These are phyloP conservation scores for Macaranga tanarius DNA, from an alignment of 441 rosid genomes.

Conservation along the genomic window DNA sequence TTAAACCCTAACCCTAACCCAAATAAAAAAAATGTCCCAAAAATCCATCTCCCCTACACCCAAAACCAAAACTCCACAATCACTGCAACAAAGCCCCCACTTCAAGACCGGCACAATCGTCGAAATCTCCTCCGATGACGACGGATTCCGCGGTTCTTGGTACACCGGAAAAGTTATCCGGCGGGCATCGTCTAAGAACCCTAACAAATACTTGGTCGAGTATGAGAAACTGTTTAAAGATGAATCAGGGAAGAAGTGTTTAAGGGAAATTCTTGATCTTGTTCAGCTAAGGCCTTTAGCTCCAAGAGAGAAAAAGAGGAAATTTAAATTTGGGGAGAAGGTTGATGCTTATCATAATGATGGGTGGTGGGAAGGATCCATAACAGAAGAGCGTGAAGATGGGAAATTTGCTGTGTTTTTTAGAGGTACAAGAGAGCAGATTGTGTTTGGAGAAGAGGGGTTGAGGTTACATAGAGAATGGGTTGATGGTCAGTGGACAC, in stretches of 20 bases:
- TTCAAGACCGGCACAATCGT: conserved; percentile 51
- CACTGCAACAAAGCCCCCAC: conserved; percentile 6
- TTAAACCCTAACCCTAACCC: conserved; percentile 8
- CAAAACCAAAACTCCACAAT: conserved; percentile 14
- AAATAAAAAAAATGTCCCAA: conserved; percentile 30
- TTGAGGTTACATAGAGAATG: conserved; percentile 75
- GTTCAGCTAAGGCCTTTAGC: conserved; percentile 59
- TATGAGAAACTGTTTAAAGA: conserved; percentile 54
- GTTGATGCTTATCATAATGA: conserved; percentile 69
- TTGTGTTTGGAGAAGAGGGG: conserved; percentile 41
- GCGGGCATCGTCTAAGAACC: conserved; percentile 30
- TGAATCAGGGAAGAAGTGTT: conserved; percentile 42
- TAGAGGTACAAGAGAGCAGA: conserved; percentile 52
- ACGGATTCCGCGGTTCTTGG: conserved; percentile 79
- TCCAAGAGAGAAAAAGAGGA: conserved; percentile 51
- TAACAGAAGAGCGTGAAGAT: conserved; percentile 51
- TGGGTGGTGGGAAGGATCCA: conserved; percentile 92
- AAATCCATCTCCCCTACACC: conserved; percentile 21
- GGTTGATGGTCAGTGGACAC: conserved; percentile 62
- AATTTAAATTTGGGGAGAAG: conserved; percentile 46
- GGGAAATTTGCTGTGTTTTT: conserved; percentile 65
- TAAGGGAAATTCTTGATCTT: conserved; percentile 42
- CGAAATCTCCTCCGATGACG: conserved; percentile 62
- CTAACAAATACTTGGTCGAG: conserved; percentile 41
- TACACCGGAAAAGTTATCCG: conserved; percentile 48